Conservation (phyloP, 176 grass and related monocot species). For the Rhynchospora tenuis region DNA sequence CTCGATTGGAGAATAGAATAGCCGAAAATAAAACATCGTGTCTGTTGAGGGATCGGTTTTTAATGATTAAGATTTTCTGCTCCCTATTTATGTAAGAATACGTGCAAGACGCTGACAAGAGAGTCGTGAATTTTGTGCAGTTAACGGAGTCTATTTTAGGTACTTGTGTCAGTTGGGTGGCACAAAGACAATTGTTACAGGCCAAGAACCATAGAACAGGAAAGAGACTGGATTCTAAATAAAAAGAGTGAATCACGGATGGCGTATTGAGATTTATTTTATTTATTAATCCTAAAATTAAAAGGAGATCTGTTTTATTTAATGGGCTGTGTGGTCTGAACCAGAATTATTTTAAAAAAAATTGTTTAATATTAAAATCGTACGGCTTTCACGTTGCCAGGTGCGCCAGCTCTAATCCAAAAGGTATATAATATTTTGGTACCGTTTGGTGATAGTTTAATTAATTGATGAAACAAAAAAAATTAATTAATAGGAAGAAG, state of each 20-base stretch:
- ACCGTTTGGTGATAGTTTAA: too few species aligned
- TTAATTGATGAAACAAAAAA: too few species aligned
- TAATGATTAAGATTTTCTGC: not conserved
- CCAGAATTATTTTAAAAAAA: not conserved
- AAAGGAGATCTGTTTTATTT: too few species aligned
- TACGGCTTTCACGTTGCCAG: too few species aligned
- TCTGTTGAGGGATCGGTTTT: not conserved
- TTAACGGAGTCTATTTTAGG: too few species aligned
- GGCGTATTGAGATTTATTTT: not conserved
- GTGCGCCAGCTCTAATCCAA: too few species aligned
- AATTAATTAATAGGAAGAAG: too few species aligned
- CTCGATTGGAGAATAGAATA: not conserved
- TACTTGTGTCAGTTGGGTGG: not conserved
- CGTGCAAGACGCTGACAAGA: not conserved
- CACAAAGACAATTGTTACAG: not conserved
- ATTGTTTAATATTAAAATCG: too few species aligned
- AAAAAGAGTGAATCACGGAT: not conserved
- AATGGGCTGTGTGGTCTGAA: too few species aligned
- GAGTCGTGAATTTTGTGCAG: too few species aligned
- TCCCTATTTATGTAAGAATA: not conserved
- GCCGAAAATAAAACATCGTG: not conserved
- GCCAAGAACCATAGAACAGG: not conserved
- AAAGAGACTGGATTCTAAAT: not conserved
- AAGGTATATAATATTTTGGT: too few species aligned
- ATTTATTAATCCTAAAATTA: too few species aligned